Base-by-base conservation (phyloP, 305 asterid species). In the Caryopteris hybrid region DNA sequence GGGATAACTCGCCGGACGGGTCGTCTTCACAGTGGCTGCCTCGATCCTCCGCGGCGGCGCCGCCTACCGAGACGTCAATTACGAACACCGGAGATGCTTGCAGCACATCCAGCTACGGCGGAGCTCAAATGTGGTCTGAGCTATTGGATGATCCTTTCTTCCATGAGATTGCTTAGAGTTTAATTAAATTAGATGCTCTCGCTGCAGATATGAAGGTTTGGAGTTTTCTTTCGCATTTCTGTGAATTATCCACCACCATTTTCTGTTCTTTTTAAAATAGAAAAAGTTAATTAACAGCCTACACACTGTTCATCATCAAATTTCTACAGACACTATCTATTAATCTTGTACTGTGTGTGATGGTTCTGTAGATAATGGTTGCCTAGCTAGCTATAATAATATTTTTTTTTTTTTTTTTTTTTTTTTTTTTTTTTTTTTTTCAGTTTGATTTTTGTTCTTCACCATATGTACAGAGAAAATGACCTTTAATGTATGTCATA, bases 41-140 rank as follows among this genome's bases (percentile, higher is more conserved):
- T 42, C 42, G 71, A 4, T 52, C 77, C 3, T 34, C 57, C 33
- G 54, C 77, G 8, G 65, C 55, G 48, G 58, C 61, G 11, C 80
- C 81, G 10, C 9, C 22, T 54, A 61, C 71, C 6, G 87, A 74
- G 59, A 74, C 64, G 21, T 79, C 80, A 2, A 17, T 58, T 20
- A 66, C 70, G 1, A 77, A 63, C 38, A 42, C 74, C 0, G 88
- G 79, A 8, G 90, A 77, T 66, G 84, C 80, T 16, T 85, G 85
- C 70, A 83, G 91, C 70, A 74, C 86, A 9, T 70, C 94, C 8
- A 85, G 86, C 85, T 83, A 78, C 29, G 89, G 75, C 29, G 96
- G 82, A 21, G 53, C 80, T 46, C 82, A 82, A 29, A 42, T 87
- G 51, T 89, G 96, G 95, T 79, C 90, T 45, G 95, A 85, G 6